Conservation (phyloP, 1,139 yeast species). For the Geotrichum macrosporum region DNA sequence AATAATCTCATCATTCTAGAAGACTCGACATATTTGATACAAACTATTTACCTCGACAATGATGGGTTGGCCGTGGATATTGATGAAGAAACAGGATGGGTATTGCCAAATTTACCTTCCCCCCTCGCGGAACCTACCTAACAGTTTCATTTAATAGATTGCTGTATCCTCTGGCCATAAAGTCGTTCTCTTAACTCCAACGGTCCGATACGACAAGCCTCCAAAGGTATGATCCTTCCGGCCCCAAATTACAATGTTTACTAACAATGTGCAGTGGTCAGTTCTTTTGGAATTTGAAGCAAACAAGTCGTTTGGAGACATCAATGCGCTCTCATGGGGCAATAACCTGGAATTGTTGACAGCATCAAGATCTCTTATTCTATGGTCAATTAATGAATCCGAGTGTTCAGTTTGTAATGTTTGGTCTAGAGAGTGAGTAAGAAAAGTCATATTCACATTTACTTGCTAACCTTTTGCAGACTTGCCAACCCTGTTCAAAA, state of each 20-base stretch:
- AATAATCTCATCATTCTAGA: slow-evolving; percentile 70
- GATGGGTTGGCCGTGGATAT: slow-evolving; percentile 69
- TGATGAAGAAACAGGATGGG: slow-evolving; percentile 52
- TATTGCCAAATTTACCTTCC: slow-evolving; percentile 32
- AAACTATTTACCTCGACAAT: slow-evolving; percentile 65
- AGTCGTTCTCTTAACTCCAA: slow-evolving; percentile 31
- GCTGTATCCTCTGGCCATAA: slow-evolving; percentile 44
- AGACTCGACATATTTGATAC: slow-evolving; percentile 52
- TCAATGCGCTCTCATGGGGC: slow-evolving; percentile 68
- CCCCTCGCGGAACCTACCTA: no score
- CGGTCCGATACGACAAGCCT: slow-evolving; percentile 29
- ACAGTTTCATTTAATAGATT: no score
- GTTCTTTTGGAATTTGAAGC: slow-evolving; percentile 50
- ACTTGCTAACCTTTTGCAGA: slow-evolving; percentile 7
- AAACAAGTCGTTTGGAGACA: slow-evolving; percentile 35
- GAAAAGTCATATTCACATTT: not conserved
- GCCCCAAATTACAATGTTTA: no score
- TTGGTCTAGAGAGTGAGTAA: slow-evolving; percentile 52
- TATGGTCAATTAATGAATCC: slow-evolving; percentile 52
- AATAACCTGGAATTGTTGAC: slow-evolving; percentile 54
- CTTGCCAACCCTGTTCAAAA: slow-evolving; percentile 51
- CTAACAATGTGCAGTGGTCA: slow-evolving; percentile 42
- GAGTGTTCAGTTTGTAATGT: slow-evolving; percentile 36
- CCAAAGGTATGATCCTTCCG: slow-evolving; percentile 27
- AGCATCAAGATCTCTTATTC: slow-evolving; percentile 53